Evolutionary conservation across 257 asterid genomes (phyloP).

Genomic region (Solanum medicagineum): DNA sequence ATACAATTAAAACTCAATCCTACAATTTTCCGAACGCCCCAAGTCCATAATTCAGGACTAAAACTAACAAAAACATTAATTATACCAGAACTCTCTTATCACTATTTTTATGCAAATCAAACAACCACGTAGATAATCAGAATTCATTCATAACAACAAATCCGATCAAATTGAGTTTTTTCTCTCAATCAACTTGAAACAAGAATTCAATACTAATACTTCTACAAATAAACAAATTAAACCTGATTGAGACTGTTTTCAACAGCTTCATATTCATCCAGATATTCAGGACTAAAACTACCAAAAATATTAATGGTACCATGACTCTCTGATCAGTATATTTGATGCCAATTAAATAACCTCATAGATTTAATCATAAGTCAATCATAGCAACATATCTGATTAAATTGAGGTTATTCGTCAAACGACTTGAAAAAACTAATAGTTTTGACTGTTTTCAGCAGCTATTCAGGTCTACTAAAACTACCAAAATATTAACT

Average conservation of each 20-base stretch:
- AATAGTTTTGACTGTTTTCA: slow-evolving; percentile 30
- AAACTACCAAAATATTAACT: slow-evolving; percentile 11
- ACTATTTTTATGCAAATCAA: background rate
- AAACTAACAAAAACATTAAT: slow-evolving; percentile 13
- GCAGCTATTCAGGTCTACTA: slow-evolving; percentile 13
- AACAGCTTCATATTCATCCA: slow-evolving; percentile 62
- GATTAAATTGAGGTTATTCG: background rate
- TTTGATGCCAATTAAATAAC: background rate
- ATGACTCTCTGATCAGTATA: background rate
- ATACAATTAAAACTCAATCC: background rate
- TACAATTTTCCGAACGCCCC: background rate
- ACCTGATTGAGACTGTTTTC: slow-evolving; percentile 85
- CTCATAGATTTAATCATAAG: background rate
- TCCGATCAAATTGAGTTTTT: background rate
- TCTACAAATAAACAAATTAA: background rate
- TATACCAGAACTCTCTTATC: background rate
- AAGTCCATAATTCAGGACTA: background rate
- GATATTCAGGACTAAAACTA: background rate
- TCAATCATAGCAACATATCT: background rate
- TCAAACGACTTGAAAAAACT: background rate
- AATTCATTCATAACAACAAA: background rate
- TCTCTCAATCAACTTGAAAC: background rate
- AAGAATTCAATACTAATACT: background rate
- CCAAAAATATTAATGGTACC: background rate
- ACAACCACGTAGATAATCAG: background rate